Base-by-base conservation (phyloP, 176 grass and related monocot genomes). In the Oryza glumipatula region DNA sequence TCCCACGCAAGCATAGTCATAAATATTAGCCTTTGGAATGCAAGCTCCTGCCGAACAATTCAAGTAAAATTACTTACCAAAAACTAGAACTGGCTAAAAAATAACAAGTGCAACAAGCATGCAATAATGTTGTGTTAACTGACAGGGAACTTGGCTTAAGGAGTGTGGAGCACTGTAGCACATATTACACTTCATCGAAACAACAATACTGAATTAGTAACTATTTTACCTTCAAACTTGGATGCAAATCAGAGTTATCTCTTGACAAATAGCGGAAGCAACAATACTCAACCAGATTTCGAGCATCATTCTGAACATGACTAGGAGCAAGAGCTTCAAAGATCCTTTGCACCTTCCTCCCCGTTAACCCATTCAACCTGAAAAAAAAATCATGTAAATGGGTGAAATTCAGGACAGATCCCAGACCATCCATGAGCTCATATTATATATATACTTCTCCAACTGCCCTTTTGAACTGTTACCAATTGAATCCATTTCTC, bases 1-100 rank as follows among this genome's bases (percentile, higher is more conserved):
- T 95, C 88, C 96, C 96, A 98, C 72, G 96, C 93, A 85, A 98
- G 89, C 96, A 98, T 98, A 85, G 96, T 95, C 87, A 98, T 84
- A 79, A 98, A 98, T 76, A 98, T 74, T 81, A 98, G 96, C 85
- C 88, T 95, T 88, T 95, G 96, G 90, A 98, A 98, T 80, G 83
- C 81, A 86, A 95, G 83, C 38, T 98, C 96, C 96, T 98, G 89
- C 41, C 41, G 86, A 70, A 80, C 65, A 80, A 74, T 78, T 56
- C 79, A 43, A 14, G 11, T 70, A 76, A 44, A 77, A 26, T 67
- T 24, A 52, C 44, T 63, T 30, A 24, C 65, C 70, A 75, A 76
- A 84, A 81, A 69, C 30, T 64, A 74, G 41, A 63, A 65, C 39
- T 65, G 74, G 51, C n/a, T 65, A 86, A 36, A 74, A 30, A 68